These are phyloP conservation scores for Yamadazyma takamatsuzukensis DNA, from an alignment of 805 yeast genomes.

Conservation along the genomic window DNA sequence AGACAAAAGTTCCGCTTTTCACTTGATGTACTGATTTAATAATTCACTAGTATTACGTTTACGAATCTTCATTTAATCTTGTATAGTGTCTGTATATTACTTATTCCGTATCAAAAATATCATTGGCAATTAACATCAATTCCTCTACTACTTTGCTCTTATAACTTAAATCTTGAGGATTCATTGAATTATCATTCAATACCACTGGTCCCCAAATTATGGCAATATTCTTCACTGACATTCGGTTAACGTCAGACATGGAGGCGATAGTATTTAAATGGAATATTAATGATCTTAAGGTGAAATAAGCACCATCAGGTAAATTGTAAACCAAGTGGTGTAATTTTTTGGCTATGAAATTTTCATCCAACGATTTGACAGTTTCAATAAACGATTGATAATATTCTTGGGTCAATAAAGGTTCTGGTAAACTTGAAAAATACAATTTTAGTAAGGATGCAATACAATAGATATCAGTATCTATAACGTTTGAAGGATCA, in stretches of 20 bases:
- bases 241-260: slow-evolving; percentile 63
- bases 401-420: slow-evolving; percentile 66
- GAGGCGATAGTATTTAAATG: slow-evolving; percentile 75
- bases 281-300: slow-evolving; percentile 77
- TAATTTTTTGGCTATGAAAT: slow-evolving; percentile 61
- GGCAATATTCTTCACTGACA: slow-evolving; percentile 78
- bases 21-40: slow-evolving; percentile 17
- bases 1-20: slow-evolving; percentile 4
- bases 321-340: slow-evolving; percentile 86
- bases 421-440: slow-evolving; percentile 83
- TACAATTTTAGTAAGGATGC: slow-evolving; percentile 83
- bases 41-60: too few relatives aligned
- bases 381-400: slow-evolving; percentile 64
- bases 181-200: slow-evolving; percentile 61
- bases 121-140: slow-evolving; percentile 76
- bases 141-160: slow-evolving; percentile 82
- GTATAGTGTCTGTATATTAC: not conserved
- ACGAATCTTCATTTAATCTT: too few relatives aligned
- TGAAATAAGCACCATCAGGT: slow-evolving; percentile 94
- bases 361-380: slow-evolving; percentile 47
- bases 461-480: slow-evolving; percentile 82
- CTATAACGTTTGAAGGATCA: slow-evolving; percentile 47
- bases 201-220: slow-evolving; percentile 95
- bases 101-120: slow-evolving; percentile 53
- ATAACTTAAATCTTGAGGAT: slow-evolving; percentile 68